Evolutionary conservation across 345 rosid species (phyloP).

Genomic region (Ceriops decandra): DNA sequence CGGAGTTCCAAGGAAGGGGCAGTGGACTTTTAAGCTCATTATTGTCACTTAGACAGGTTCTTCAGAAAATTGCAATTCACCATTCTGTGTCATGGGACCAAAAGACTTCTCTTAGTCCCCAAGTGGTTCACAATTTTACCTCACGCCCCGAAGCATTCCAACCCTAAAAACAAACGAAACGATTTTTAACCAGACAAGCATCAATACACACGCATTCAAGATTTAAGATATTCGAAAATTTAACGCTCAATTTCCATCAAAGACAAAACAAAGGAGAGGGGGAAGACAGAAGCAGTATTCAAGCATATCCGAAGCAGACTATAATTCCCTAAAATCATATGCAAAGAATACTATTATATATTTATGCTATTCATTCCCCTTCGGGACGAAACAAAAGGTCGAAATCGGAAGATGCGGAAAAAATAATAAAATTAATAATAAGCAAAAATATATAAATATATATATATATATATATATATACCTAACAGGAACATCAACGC

Average conservation of each 20-base stretch:
- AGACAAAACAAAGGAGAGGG: no score
- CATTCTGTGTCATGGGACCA: conserved; percentile 50
- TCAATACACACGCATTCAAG: background rate
- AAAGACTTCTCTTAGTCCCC: conserved; percentile 61
- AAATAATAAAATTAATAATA: no score
- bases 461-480: no score
- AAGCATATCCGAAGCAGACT: no score
- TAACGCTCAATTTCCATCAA: background rate
- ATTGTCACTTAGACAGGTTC: background rate
- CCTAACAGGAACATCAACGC: no score
- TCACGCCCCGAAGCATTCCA: conserved; percentile 18
- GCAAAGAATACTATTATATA: no score
- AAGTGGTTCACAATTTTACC: conserved; percentile 8
- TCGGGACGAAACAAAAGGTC: no score
- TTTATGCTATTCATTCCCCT: no score
- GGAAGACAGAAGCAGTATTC: no score
- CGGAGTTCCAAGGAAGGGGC: conserved; percentile 54
- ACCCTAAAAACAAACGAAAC: conserved; percentile 7
- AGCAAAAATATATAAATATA: no score
- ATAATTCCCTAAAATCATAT: no score
- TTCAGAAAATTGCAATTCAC: conserved; percentile 25
- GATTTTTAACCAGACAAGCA: background rate
- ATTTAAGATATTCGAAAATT: background rate
- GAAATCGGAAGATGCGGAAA: no score
- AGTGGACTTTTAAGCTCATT: conserved; percentile 52